Evolutionary conservation across 2,329 filamentous ascomycete genomes (phyloP).

Genomic region (Epichloe sp.): DNA sequence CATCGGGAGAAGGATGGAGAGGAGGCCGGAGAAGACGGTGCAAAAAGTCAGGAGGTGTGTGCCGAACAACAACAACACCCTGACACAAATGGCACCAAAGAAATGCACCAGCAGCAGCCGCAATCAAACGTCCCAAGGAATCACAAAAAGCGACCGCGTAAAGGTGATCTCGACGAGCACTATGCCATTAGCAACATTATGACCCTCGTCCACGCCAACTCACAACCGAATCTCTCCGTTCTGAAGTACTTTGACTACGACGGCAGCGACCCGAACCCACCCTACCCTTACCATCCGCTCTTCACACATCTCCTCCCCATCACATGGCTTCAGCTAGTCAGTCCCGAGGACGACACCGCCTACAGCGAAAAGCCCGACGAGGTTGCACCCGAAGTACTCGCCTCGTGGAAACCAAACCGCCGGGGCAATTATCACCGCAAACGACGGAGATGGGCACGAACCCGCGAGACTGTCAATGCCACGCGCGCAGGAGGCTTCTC

Average conservation of each 20-base stretch:
- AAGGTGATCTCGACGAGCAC: slow-evolving; percentile 46
- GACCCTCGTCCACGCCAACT: slow-evolving; percentile 68
- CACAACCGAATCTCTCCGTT: slow-evolving; percentile 76
- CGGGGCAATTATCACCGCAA: slow-evolving; percentile 82
- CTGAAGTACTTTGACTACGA: slow-evolving; percentile 88
- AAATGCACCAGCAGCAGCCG: neutral
- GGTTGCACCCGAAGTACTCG: slow-evolving; percentile 47
- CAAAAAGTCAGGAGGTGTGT: neutral
- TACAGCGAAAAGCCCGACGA: slow-evolving; percentile 54
- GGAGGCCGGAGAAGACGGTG: slow-evolving; percentile 3
- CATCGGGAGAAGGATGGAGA: slow-evolving; percentile 29
- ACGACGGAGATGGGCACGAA: slow-evolving; percentile 65
- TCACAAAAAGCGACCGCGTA: slow-evolving; percentile 16
- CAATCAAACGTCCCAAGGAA: slow-evolving; percentile 2
- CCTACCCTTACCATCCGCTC: slow-evolving; percentile 58
- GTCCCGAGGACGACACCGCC: slow-evolving; percentile 60
- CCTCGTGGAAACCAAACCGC: slow-evolving; percentile 66
- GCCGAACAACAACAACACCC: slow-evolving; percentile 1
- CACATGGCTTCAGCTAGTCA: slow-evolving; percentile 83
- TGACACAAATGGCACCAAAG: neutral
- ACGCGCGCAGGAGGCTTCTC: slow-evolving; percentile 67
- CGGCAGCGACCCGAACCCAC: slow-evolving; percentile 46
- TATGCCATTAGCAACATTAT: slow-evolving; percentile 61
- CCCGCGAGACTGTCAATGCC: slow-evolving; percentile 59
- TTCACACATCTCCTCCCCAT: slow-evolving; percentile 68